These are phyloP conservation scores for Botrytis porri DNA, from an alignment of 2,329 filamentous ascomycete genomes.

Conservation along the genomic window DNA sequence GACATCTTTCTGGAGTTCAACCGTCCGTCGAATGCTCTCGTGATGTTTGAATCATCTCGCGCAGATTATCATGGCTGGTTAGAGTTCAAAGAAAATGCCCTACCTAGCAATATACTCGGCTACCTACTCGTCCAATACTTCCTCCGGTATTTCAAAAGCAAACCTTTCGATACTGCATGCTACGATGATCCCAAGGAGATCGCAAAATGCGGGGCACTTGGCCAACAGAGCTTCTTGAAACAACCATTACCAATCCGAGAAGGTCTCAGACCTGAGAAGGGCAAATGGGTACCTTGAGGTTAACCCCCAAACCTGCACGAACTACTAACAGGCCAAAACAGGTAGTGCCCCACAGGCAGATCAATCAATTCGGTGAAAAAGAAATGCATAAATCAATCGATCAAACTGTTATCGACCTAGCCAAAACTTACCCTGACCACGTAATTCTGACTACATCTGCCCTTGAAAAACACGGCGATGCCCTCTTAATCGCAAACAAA, in stretches of 20 bases:
- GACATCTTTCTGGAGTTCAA: not conserved
- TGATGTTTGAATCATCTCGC: constrained; percentile 16
- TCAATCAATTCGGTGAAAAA: constrained; percentile 24
- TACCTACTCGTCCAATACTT: constrained; percentile 29
- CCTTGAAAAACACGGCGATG: constrained; percentile 30
- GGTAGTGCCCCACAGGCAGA: constrained; percentile 31
- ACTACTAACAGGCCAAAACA: constrained; percentile 18
- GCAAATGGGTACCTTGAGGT: constrained; percentile 22
- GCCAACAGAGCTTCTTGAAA: constrained; percentile 23
- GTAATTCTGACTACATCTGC: constrained; percentile 27
- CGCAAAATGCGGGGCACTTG: constrained; percentile 27
- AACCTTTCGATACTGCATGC: constrained; percentile 26
- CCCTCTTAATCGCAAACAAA: constrained; percentile 26
- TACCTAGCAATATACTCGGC: constrained; percentile 30
- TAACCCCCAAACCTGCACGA: not conserved
- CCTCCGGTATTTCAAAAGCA: constrained; percentile 26
- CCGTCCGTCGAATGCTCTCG: not conserved
- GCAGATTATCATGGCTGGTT: constrained; percentile 31
- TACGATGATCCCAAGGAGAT: constrained; percentile 30
- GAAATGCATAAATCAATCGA: constrained; percentile 25
- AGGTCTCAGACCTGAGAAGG: constrained; percentile 26
- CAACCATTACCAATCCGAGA: constrained; percentile 25
- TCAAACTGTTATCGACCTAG: constrained; percentile 14
- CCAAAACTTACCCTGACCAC: constrained; percentile 20
- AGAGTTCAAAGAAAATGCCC: constrained; percentile 29